phyloP scores from a whole-genome alignment of 192 early-diverging fungal species.

The Backusella tuberculispora region DNA sequence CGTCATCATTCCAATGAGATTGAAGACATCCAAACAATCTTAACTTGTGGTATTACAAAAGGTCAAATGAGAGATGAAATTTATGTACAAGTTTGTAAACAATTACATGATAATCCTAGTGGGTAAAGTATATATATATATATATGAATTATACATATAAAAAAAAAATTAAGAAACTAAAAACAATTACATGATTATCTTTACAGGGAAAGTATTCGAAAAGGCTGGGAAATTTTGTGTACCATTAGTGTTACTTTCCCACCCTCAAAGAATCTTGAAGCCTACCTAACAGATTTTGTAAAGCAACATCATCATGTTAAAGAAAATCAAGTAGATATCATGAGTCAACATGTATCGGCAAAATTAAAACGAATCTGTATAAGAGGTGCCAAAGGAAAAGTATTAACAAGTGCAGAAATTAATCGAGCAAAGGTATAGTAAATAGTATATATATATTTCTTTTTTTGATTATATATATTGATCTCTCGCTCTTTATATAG shows the following conservation, averaged over 20 bases:
- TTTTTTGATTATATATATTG: not conserved
- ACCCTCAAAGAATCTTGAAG: constrained; percentile 85
- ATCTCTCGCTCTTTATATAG: constrained; percentile 29
- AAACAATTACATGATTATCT: constrained; percentile 1
- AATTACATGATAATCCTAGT: constrained; percentile 77
- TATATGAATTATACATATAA: not conserved
- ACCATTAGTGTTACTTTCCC: constrained; percentile 88
- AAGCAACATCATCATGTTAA: constrained; percentile 60
- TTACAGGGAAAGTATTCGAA: constrained; percentile 62
- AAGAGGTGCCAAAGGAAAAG: constrained; percentile 80
- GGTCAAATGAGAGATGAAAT: constrained; percentile 91
- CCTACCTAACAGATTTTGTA: constrained; percentile 82
- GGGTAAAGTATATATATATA: constrained; percentile 43
- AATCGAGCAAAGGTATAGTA: constrained; percentile 57
- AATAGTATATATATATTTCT: constrained; percentile 10
- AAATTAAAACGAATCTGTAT: constrained; percentile 75
- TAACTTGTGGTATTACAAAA: constrained; percentile 75
- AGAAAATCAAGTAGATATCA: constrained; percentile 54
- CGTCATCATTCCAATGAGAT: constrained; percentile 38
- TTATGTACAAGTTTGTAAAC: constrained; percentile 93
- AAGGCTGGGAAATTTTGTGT: constrained; percentile 87
- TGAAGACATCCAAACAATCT: constrained; percentile 75
- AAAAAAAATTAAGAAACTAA: not conserved
- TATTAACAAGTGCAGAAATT: constrained; percentile 68
- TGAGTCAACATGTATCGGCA: constrained; percentile 53